Percentiles rank a stretch among this genome's conserved stretches.
Conservation (phyloP, 148 eudicot species). For the Chenopodium quinoa region DNA sequence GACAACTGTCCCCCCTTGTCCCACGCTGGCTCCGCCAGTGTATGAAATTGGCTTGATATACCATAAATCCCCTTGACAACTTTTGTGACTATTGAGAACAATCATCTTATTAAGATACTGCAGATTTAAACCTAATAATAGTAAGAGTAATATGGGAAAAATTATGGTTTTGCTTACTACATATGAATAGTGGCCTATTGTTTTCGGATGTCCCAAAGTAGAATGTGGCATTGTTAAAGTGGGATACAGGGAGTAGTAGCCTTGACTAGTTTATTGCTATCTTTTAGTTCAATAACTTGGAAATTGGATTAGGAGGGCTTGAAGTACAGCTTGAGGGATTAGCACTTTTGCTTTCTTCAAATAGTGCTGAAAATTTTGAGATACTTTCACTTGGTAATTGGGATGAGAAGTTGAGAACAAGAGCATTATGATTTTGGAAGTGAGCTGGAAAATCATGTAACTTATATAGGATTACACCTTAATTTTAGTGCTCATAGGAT, state of each 20-base stretch:
- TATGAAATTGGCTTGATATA: background rate
- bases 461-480: background rate
- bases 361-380: background rate
- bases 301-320: background rate
- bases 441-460: background rate
- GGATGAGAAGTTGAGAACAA: background rate
- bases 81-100: background rate
- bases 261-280: background rate
- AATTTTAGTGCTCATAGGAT: background rate
- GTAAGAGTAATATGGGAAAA: background rate
- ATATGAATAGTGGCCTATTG: background rate
- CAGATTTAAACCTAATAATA: background rate
- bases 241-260: background rate
- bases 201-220: background rate
- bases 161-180: no score
- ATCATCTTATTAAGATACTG: background rate
- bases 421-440: background rate
- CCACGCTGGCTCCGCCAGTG: no score
- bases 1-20: no score
- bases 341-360: background rate
- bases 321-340: background rate
- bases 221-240: background rate
- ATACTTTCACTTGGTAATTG: background rate
- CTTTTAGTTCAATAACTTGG: background rate
- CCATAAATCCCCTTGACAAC: background rate